Base-by-base conservation (phyloP, 805 yeast genomes). In the Torulaspora delbrueckii region DNA sequence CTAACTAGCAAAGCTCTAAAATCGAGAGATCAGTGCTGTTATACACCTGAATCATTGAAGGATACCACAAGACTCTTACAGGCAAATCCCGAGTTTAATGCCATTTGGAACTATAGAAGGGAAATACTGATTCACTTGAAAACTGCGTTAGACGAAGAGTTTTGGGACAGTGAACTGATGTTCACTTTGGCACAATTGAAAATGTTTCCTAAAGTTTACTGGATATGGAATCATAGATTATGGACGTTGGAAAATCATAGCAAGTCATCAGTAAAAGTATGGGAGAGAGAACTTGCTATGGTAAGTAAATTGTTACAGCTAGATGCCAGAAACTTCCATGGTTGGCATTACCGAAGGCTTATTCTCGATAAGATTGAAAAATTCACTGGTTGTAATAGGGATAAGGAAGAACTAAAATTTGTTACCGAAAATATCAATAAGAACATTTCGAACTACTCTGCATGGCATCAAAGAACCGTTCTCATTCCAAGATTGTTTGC, bases 171-270 rank as follows among this genome's bases (percentile, higher is more conserved):
- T 3, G 99, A 91, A 53, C 69, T 93, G 37, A 52, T 65, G 19
- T 80, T 86, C 58, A 73, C 81, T 1, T 71, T 82, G 68, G 65
- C 62, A 0, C 77, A 80, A 52, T 66, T 93, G 55, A 77, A 76
- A 44, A 66, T 72, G 45, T 82, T 67, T 53, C 98, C 99, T 1
- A 93, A 93, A 62, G 87, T 90, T 33, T 93, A 93, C 60, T 93
- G 98, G 96, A 82, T 93, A 9, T 93, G 98, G 97, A 85, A 82
- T 55, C 97, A 93, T 62, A 72, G 99, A 30, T 68, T 77, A 8
- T 93, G 99, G 98, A 76, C 85, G 36, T 65, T 91, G 32, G 73
- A 77, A 28, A 60, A 70, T 14, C 76, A 78, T 27, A 71, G 74
- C 1, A 55, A 59, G 0, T 78, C 83, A 8, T 52, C 60, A 2